Evolutionary conservation across 371 early-diverging fungal species (phyloP), one percentile per base, ranked within the genome.

Genomic region (Syncephalastrum sp.): DNA sequence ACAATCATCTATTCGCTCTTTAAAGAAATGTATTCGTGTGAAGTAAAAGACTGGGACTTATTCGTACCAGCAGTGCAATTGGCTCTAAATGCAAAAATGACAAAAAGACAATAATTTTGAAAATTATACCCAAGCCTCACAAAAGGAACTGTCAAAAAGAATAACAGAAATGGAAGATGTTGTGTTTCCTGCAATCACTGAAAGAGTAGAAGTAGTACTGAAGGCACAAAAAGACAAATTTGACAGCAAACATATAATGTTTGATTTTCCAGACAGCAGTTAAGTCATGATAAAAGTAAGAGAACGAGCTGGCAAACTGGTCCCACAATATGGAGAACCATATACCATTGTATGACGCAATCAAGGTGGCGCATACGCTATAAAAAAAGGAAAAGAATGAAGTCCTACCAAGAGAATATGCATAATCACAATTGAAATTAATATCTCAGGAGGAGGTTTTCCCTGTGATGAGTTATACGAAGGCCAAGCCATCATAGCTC

Each of bases 171-270:
- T 67, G 63, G 24, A 47, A 1, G 42, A 67, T 6, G 47, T 61
- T 0, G 60, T 67, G 0, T 59, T 67, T 29, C 67, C 67, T 5
- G 67, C 67, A 1, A 61, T 67, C 6, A 25, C 44, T 13, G 60
- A 67, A 57, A 19, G 67, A 25, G 27, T 53, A 27, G 41, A 61
- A 55, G 47, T 21, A 3, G 17, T 52, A 0, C 47, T 14, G 15
- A 50, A 52, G 3, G 48, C 17, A 17, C 43, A 52, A 33, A 41
- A 56, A 49, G 50, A 46, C 13, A 57, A 57, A 49, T 59, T 53
- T 46, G 48, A 61, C 25, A 54, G 50, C 0, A 53, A 57, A 0
- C 50, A 56, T 33, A 44, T 17, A 19, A 14, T 57, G 25, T 47
- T 66, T 6, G 24, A 61, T 3, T 61, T 50, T 23, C 47, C 51